Evolutionary conservation across 2,329 filamentous ascomycete genomes (phyloP).

Genomic region (Fusarium neocosmosporiellum): DNA sequence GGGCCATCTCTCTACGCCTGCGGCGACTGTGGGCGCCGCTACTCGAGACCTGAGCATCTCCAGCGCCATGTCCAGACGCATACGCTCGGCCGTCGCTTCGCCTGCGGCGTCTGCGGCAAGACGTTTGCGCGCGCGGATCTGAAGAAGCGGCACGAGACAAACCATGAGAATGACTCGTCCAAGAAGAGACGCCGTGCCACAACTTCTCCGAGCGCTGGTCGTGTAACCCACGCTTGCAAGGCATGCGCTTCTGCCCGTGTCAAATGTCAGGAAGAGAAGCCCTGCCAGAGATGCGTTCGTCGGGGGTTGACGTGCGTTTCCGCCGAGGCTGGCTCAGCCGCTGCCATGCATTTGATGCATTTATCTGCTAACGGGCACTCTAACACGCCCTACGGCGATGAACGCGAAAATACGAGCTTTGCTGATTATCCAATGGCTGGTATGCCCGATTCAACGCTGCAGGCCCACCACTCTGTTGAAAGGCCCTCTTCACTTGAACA

Average conservation of each 20-base stretch:
- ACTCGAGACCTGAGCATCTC: conserved; percentile 65
- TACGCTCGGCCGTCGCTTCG: conserved; percentile 62
- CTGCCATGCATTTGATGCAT: conserved; percentile 58
- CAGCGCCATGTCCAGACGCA: conserved; percentile 64
- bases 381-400: conserved; percentile 36
- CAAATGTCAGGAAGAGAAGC: conserved; percentile 67
- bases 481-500: conserved; percentile 32
- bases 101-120: conserved; percentile 63
- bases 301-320: conserved; percentile 59
- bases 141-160: conserved; percentile 63
- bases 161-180: conserved; percentile 61
- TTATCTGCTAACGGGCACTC: conserved; percentile 53
- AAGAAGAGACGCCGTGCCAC: conserved; percentile 61
- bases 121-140: conserved; percentile 66
- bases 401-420: conserved; percentile 25
- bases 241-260: conserved; percentile 64
- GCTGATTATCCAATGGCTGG: conserved; percentile 14
- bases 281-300: conserved; percentile 62
- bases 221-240: conserved; percentile 65
- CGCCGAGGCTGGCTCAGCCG: conserved; percentile 52
- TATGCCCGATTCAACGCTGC: conserved; percentile 11
- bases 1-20: conserved; percentile 59
- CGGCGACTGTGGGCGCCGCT: conserved; percentile 62
- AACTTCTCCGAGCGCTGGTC: conserved; percentile 57
- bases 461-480: conserved; percentile 17